Base-by-base conservation (phyloP, 176 grass and related monocot species). In the Juncus effusus region DNA sequence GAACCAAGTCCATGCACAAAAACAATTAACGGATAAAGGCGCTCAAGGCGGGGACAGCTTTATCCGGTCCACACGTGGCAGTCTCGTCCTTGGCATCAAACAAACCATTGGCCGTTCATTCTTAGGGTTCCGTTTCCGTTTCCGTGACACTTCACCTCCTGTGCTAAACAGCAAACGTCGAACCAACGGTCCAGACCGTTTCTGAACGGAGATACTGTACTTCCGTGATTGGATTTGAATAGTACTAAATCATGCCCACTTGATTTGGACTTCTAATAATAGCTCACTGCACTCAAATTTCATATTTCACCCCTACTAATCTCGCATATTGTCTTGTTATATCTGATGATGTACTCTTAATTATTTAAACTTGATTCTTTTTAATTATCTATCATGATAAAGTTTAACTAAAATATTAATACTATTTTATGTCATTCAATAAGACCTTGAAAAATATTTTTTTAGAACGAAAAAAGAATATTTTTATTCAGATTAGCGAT, bases 41-140 rank as follows among this genome's bases (percentile, higher is more conserved):
- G 67, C 69, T 19, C 16, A 37, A 66, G 74, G 76, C 67, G 51
- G 76, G 67, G 56, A 66, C 64, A 77, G 73, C 69, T 73, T 84
- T 78, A 78, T 83, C 64, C 54, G 10, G 10, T 60, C 55, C 49
- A 62, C 80, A 87, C 87, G 77, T 63, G 77, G 76, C 83, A 3
- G n/a, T 3, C 73, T 3, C 49, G 7, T 4, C 37, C 36, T 70
- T 36, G 1, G 53, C 53, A 56, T 36, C 70, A 61, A 36, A 39
- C 70, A 61, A 36, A 39, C 10, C 44, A 45, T 62, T n/a, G 64
- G 51, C 10, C 3, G 10, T 42, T 14, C 50, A 51, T 58, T 50
- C 42, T 7, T 83, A 83, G 83, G 87, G 87, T 86, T 90, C 78
- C 62, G 54, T 62, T 73, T n/a, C 5, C 15, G 38, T 11, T 28